Conservation (phyloP, 1,284 basidiomycete genomes). For the Phellopilus nigrolimitatus region DNA sequence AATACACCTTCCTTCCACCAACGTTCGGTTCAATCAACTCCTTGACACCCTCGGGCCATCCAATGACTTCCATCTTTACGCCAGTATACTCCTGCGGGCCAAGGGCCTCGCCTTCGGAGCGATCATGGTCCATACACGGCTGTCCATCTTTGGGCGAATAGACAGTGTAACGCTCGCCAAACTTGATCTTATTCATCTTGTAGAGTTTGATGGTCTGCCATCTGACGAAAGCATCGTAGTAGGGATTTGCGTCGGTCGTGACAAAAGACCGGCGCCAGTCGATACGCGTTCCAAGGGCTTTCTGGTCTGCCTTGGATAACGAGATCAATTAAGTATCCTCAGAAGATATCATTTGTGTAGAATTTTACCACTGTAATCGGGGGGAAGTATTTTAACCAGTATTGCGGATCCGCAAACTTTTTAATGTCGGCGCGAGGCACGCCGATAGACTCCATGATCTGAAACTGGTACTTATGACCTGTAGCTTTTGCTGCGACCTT, state of each 20-base stretch:
- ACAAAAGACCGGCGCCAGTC: conserved; percentile 97
- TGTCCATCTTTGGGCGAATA: conserved; percentile 99
- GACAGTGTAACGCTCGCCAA: conserved; percentile 97
- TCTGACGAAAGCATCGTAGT: conserved; percentile 95
- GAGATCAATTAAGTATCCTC: conserved; percentile 13
- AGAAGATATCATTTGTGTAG: conserved; percentile 6
- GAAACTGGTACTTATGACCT: conserved; percentile 96
- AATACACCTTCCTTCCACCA: conserved; percentile 78
- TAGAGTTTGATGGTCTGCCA: conserved; percentile 98
- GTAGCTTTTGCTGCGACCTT: conserved; percentile 93
- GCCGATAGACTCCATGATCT: conserved; percentile 94
- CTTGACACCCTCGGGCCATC: conserved; percentile 67
- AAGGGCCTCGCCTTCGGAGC: conserved; percentile 90
- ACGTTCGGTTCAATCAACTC: conserved; percentile 62
- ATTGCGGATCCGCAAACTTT: conserved; percentile 88
- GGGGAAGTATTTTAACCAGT: conserved; percentile 96
- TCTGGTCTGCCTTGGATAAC: conserved; percentile 66
- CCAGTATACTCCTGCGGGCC: conserved; percentile 97
- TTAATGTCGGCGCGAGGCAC: conserved; percentile 90
- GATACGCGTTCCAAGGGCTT: conserved; percentile 85
- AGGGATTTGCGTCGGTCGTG: conserved; percentile 94
- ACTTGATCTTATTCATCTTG: conserved; percentile 87
- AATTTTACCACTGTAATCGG: conserved; percentile 86
- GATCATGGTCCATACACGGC: conserved; percentile 99
- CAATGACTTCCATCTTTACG: conserved; percentile 90